Evolutionary conservation across 1,284 basidiomycete genomes (phyloP).

Genomic region (Irpex sp.): DNA sequence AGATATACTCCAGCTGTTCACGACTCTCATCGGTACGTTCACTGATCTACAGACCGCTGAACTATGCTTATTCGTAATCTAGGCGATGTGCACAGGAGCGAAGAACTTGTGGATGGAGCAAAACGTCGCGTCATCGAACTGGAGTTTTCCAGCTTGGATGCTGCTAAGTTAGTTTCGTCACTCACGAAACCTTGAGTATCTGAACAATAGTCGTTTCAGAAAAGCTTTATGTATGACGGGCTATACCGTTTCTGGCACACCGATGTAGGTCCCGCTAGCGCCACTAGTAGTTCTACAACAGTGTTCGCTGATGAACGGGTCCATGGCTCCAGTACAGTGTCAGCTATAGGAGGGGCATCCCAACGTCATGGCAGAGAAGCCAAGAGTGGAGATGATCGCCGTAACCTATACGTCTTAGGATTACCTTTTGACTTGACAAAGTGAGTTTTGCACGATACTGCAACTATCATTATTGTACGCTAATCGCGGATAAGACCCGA

Average conservation of each 20-base stretch:
- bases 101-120: slow-evolving; percentile 35
- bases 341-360: slow-evolving; percentile 17
- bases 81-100: slow-evolving; percentile 47
- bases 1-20: slow-evolving; percentile 56
- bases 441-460: slow-evolving; percentile 33
- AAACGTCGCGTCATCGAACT: slow-evolving; percentile 43
- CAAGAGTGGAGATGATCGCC: slow-evolving; percentile 49
- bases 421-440: slow-evolving; percentile 74
- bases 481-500: slow-evolving; percentile 41
- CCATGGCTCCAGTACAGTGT: slow-evolving; percentile 31
- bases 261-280: slow-evolving; percentile 40
- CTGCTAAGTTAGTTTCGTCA: slow-evolving; percentile 37
- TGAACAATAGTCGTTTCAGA: slow-evolving; percentile 28
- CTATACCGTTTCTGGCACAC: slow-evolving; percentile 52
- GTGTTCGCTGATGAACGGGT: slow-evolving; percentile 7
- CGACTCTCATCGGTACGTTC: slow-evolving; percentile 47
- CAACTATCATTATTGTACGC: not conserved
- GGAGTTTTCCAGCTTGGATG: slow-evolving; percentile 45
- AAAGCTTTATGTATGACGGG: slow-evolving; percentile 67
- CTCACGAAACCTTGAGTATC: not conserved
- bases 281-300: not conserved
- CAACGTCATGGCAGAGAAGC: slow-evolving; percentile 16
- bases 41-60: slow-evolving; percentile 2
- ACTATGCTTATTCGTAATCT: slow-evolving; percentile 9
- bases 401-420: slow-evolving; percentile 78